Conservation (phyloP, 75 land plant species). For the Picea glauca region DNA sequence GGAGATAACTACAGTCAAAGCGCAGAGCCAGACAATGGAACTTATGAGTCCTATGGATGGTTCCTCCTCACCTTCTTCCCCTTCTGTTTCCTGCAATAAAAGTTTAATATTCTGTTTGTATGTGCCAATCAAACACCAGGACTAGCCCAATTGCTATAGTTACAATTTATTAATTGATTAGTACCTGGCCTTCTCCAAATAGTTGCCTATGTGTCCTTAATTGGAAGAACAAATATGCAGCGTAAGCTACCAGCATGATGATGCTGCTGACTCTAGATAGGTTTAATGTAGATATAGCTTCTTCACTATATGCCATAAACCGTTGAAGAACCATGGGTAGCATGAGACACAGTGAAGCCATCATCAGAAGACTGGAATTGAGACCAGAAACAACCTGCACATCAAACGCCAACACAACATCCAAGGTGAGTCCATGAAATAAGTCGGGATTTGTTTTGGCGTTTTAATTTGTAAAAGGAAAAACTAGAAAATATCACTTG, state of each 20-base stretch:
- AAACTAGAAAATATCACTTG: conserved; percentile 6
- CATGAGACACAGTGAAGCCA: conserved; percentile 43
- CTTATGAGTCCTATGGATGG: conserved; percentile 56
- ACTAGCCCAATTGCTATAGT: too few relatives aligned
- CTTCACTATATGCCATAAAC: conserved; percentile 3
- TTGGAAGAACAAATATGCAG: conserved; percentile 56
- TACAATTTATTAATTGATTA: neutral
- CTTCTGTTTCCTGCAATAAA: conserved; percentile 21
- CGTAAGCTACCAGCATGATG: conserved; percentile 56
- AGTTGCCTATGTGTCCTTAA: conserved; percentile 50
- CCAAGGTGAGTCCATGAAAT: too few relatives aligned
- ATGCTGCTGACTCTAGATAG: conserved; percentile 59
- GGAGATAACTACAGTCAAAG: conserved; percentile 73
- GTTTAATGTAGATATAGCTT: conserved; percentile 3
- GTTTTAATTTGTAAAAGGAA: neutral
- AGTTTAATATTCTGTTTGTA: neutral
- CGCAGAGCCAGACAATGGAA: conserved; percentile 66
- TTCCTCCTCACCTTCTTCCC: conserved; percentile 38
- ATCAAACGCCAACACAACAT: too few relatives aligned
- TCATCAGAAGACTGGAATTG: conserved; percentile 37
- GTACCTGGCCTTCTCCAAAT: conserved; percentile 34
- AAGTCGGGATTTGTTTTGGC: neutral
- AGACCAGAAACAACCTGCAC: conserved; percentile 13
- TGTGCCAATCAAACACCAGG: neutral
- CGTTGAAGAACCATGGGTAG: conserved; percentile 44